Conservation (phyloP, 257 asterid genomes). For the Knoxia roxburghii region DNA sequence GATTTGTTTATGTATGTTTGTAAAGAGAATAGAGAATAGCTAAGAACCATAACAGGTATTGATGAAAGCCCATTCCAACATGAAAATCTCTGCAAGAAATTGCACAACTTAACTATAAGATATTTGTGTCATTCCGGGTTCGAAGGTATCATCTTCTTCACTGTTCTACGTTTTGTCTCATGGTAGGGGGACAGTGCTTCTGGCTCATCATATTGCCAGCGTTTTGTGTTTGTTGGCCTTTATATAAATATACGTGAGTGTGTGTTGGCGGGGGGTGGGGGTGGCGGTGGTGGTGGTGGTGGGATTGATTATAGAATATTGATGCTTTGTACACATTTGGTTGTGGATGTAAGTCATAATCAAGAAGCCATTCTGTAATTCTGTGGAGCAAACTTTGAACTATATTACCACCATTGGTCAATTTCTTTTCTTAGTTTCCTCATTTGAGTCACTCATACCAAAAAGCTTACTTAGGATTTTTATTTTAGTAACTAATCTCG, state of each 20-base stretch:
- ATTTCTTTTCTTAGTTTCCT: conserved; percentile 12
- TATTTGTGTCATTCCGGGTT: conserved; percentile 13
- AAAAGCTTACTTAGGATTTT: no score
- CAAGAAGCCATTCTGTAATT: conserved; percentile 16
- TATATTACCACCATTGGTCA: no score
- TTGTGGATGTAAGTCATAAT: conserved; percentile 22
- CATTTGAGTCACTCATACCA: not conserved
- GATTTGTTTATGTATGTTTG: not conserved
- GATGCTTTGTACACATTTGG: no score
- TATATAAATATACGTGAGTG: not conserved
- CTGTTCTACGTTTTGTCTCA: conserved; percentile 34
- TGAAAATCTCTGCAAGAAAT: conserved; percentile 1
- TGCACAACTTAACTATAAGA: conserved; percentile 10
- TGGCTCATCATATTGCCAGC: conserved; percentile 32
- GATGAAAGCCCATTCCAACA: not conserved
- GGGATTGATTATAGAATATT: no score
- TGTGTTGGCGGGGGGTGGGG: not conserved
- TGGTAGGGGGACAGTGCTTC: conserved; percentile 35
- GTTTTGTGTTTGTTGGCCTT: conserved; percentile 17
- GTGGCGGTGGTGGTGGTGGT: conserved; percentile 7
- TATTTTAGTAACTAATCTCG: not conserved
- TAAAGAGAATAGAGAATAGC: not conserved
- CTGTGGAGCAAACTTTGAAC: conserved; percentile 7
- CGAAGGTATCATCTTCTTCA: conserved; percentile 11
- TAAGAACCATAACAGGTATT: not conserved